These are phyloP conservation scores for Candida morakotiae DNA, from an alignment of 805 yeast genomes.

Conservation along the genomic window DNA sequence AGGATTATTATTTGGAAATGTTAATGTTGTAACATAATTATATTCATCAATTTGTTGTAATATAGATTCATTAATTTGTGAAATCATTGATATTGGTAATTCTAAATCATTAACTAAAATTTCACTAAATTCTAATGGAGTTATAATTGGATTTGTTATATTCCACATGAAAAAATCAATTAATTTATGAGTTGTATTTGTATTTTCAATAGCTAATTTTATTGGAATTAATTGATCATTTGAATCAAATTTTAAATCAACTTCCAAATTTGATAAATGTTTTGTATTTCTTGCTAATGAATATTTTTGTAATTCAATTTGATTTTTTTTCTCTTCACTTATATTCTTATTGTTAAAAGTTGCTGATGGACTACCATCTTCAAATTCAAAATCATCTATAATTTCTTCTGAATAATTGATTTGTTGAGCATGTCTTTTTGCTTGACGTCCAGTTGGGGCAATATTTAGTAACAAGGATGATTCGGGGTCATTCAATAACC, in stretches of 20 bases:
- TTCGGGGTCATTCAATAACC: constrained; percentile 63
- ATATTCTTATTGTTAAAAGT: constrained; percentile 5
- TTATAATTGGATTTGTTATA: constrained; percentile 54
- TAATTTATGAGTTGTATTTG: constrained; percentile 42
- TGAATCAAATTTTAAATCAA: constrained; percentile 21
- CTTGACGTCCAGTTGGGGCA: constrained; percentile 71
- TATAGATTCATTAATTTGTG: constrained; percentile 64
- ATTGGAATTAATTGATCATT: constrained; percentile 60
- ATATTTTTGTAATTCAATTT: constrained; percentile 19
- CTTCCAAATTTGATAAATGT: constrained; percentile 19
- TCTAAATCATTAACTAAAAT: constrained; percentile 82
- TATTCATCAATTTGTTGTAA: constrained; percentile 78
- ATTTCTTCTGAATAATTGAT: constrained; percentile 72
- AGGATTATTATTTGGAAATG: constrained; percentile 54
- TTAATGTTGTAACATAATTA: constrained; percentile 56
- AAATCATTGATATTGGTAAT: constrained; percentile 61
- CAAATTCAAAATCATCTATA: constrained; percentile 50
- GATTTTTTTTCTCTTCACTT: constrained; percentile 11
- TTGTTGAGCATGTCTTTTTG: constrained; percentile 66
- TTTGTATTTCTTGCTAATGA: constrained; percentile 21
- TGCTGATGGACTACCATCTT: constrained; percentile 24
- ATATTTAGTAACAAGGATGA: constrained; percentile 66
- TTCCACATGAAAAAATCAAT: constrained; percentile 77
- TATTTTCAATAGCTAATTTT: constrained; percentile 56
- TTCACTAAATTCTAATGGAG: constrained; percentile 72